Percentiles rank a stretch among this genome's conserved stretches.
Conservation (phyloP, 2,329 filamentous ascomycete genomes). For the Penicillium brevicompactum region DNA sequence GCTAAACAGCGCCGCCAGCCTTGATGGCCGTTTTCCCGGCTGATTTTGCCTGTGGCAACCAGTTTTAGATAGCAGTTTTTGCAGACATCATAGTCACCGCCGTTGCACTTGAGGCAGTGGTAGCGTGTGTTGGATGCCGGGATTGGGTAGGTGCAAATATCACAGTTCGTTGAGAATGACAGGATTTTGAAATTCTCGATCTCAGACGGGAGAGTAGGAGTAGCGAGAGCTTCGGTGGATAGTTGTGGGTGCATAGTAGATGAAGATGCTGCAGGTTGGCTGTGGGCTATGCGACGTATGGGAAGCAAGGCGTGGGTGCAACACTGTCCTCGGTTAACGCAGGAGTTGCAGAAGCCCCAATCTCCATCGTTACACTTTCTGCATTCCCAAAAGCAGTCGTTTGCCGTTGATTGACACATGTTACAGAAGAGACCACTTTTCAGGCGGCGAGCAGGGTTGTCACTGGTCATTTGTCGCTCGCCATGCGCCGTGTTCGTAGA, state of each 20-base stretch:
- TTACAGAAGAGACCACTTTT: constrained; percentile 85
- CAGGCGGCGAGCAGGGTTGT: constrained; percentile 68
- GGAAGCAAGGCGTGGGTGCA: constrained; percentile 83
- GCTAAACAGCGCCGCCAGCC: constrained; percentile 83
- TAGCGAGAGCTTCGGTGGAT: constrained; percentile 27
- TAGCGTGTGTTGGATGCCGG: constrained; percentile 69
- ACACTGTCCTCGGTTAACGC: constrained; percentile 77
- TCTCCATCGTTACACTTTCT: constrained; percentile 85
- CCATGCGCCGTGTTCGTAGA: constrained; percentile 36
- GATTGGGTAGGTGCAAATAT: constrained; percentile 75
- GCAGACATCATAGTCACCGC: constrained; percentile 89
- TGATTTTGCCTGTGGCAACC: constrained; percentile 65
- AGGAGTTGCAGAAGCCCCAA: constrained; percentile 90
- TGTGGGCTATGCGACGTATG: constrained; percentile 60
- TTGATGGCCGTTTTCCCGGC: constrained; percentile 70
- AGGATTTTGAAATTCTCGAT: constrained; percentile 64
- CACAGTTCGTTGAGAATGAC: constrained; percentile 74
- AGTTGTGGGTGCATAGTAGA: constrained; percentile 6
- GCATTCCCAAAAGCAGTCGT: constrained; percentile 89
- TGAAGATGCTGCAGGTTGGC: constrained; percentile 9
- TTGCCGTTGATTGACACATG: constrained; percentile 70
- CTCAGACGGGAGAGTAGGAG: constrained; percentile 37
- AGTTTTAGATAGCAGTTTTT: constrained; percentile 73
- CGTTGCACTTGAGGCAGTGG: constrained; percentile 76
- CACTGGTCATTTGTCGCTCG: constrained; percentile 58